Conservation (phyloP, 2,329 filamentous ascomycete species). For the Cladosporium phlei region DNA sequence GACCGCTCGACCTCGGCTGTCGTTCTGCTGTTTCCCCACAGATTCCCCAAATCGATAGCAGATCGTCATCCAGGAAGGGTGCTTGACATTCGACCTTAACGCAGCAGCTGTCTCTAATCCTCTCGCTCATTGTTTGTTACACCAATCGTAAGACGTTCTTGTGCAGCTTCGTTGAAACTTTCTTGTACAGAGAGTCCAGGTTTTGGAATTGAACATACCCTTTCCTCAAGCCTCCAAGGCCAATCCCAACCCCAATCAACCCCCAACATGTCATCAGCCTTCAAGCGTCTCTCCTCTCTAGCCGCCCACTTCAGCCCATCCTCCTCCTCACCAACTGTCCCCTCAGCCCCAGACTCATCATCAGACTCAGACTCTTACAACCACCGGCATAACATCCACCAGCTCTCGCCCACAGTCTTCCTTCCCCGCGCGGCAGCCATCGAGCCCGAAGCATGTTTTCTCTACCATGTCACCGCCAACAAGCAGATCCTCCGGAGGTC, state of each 20-base stretch:
- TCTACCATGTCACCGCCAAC: slow-evolving; percentile 80
- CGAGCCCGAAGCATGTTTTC: slow-evolving; percentile 72
- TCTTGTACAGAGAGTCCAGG: too few species aligned
- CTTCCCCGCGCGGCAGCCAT: slow-evolving; percentile 79
- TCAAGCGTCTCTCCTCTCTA: slow-evolving; percentile 57
- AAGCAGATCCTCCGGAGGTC: slow-evolving; percentile 66
- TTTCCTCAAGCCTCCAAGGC: not conserved
- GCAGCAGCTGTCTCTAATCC: not conserved
- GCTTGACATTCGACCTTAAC: not conserved
- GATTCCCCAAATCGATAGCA: slow-evolving; percentile 1
- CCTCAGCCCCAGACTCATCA: slow-evolving; percentile 20
- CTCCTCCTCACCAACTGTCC: slow-evolving; percentile 26
- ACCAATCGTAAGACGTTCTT: not conserved
- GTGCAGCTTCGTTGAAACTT: too few species aligned
- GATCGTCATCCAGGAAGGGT: not conserved
- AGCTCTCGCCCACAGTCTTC: slow-evolving; percentile 82
- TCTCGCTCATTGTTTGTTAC: slow-evolving; percentile 1
- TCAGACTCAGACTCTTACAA: slow-evolving; percentile 24
- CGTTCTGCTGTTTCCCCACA: slow-evolving; percentile 9
- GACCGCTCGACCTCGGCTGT: slow-evolving; percentile 9
- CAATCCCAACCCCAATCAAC: not conserved
- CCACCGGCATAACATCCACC: slow-evolving; percentile 60
- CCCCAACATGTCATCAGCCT: slow-evolving; percentile 56
- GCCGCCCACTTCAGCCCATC: slow-evolving; percentile 37
- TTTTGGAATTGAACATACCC: slow-evolving; percentile 3